Evolutionary conservation across 2,329 filamentous ascomycete species (phyloP), one percentile per base, ranked within the genome.

Genomic region (Myotisia sp.): DNA sequence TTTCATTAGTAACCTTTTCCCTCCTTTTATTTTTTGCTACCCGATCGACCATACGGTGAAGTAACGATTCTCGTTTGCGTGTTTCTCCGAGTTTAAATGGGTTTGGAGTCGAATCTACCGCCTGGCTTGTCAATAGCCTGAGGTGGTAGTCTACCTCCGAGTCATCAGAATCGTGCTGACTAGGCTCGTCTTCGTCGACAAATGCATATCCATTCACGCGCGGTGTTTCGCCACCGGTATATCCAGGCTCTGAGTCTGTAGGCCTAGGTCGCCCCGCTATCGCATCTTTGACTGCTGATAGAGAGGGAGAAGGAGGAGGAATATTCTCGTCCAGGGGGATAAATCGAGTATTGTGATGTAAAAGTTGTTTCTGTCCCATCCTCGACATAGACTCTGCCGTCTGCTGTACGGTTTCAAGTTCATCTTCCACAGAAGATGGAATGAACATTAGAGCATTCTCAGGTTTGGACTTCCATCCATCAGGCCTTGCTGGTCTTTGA

Each of bases 201-300:
- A 93, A 95, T 0, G 84, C 73, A 54, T 94, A 98, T 1, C 90
- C 90, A 42, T 92, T 92, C 0, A 95, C 82, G 2, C 83, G 71
- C 0, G 87, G 90, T 0, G 87, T 95, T 55, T 92, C 85, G 38
- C 68, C 70, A 10, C 77, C 79, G 1, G 65, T 65, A 40, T 64
- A 71, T 2, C 67, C 67, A 6, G 63, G 54, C 44, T 83, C 76
- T 8, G 73, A 72, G 16, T 76, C 71, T 6, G 66, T 69, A 2
- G 66, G 61, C 6, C 73, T 70, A 3, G 78, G 73, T 5, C 66
- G 72, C 6, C 85, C 83, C 1, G 79, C 74, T 37, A 94, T 84
- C 6, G 86, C 86, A 46, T 86, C 84, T 43, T 78, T 74, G 14
- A 94, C 71, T 1, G 85, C 79, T 3, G 83, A 90, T 41, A 92